These are phyloP conservation scores for Clonostachys rosea DNA, from an alignment of 2,329 filamentous ascomycete genomes.

Conservation along the genomic window DNA sequence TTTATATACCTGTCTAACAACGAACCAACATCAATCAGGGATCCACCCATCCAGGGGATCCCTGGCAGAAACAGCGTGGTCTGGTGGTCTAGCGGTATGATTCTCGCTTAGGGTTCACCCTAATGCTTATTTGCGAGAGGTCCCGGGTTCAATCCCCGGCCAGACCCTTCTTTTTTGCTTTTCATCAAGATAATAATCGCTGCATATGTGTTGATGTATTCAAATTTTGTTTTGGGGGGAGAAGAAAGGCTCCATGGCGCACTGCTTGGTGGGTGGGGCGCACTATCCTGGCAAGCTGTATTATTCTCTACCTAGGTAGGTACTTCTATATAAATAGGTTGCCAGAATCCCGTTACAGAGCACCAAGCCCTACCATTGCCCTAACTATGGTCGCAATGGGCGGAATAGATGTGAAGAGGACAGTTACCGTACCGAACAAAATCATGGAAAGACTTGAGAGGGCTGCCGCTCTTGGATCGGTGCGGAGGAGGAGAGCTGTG, in stretches of 20 bases:
- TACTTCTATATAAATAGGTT: not conserved
- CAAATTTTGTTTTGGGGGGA: no score
- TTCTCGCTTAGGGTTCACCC: slow-evolving; percentile 61
- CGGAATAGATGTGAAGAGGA: slow-evolving; percentile 53
- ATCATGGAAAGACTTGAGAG: slow-evolving; percentile 57
- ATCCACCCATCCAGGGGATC: no score
- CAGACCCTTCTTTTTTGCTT: slow-evolving; percentile 27
- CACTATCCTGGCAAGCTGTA: no score
- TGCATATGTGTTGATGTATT: no score
- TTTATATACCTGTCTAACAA: no score
- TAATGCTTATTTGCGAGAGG: slow-evolving; percentile 33
- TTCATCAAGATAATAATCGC: no score
- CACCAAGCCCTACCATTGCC: not conserved
- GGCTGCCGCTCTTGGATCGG: slow-evolving; percentile 54
- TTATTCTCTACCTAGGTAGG: not conserved
- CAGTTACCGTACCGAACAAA: slow-evolving; percentile 54
- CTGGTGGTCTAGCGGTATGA: slow-evolving; percentile 65
- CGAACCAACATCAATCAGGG: no score
- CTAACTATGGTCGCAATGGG: slow-evolving; percentile 39
- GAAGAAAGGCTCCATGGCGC: no score
- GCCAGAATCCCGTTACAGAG: not conserved
- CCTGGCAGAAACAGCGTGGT: slow-evolving; percentile 12
- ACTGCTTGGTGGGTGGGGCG: no score
- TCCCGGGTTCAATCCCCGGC: slow-evolving; percentile 41
- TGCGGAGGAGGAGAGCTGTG: slow-evolving; percentile 49